Conservation (phyloP, 2,329 filamentous ascomycete species). For the Trichoderma atrobrunneum region DNA sequence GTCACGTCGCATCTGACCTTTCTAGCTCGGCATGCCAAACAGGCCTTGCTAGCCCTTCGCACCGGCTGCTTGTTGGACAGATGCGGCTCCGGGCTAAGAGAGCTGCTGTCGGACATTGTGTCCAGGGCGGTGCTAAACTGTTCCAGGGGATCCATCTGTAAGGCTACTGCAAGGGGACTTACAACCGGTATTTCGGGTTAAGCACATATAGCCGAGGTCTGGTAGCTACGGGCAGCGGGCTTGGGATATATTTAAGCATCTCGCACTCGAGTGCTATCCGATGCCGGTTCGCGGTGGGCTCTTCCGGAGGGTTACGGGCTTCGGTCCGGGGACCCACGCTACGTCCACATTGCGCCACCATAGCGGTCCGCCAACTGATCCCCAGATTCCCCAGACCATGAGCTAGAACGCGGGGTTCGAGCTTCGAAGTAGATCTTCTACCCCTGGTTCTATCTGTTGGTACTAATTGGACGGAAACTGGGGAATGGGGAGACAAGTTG, state of each 20-base stretch:
- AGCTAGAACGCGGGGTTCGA: slow-evolving; percentile 9
- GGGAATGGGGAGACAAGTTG: neutral
- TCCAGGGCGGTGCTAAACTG: neutral
- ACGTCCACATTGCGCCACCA: neutral
- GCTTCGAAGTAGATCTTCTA: neutral
- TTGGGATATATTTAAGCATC: neutral
- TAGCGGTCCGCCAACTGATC: slow-evolving; percentile 11
- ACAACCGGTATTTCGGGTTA: neutral
- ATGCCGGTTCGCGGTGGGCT: neutral
- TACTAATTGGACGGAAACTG: neutral
- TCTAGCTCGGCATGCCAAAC: slow-evolving; percentile 8
- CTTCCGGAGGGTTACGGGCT: neutral
- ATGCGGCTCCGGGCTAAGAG: slow-evolving; percentile 9
- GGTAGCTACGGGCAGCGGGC: neutral
- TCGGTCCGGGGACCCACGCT: slow-evolving; percentile 11
- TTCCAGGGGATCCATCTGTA: slow-evolving; percentile 11
- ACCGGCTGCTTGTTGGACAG: slow-evolving; percentile 11
- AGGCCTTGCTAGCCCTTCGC: slow-evolving; percentile 13
- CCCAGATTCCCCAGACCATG: slow-evolving; percentile 6
- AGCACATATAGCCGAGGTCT: slow-evolving; percentile 3
- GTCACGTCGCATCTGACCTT: slow-evolving; percentile 16
- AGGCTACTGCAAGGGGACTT: neutral
- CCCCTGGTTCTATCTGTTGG: neutral
- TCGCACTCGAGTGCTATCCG: neutral
- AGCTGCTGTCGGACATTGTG: neutral